These are phyloP conservation scores for Erodium moschatum DNA, from an alignment of 441 rosid species.

Conservation along the genomic window DNA sequence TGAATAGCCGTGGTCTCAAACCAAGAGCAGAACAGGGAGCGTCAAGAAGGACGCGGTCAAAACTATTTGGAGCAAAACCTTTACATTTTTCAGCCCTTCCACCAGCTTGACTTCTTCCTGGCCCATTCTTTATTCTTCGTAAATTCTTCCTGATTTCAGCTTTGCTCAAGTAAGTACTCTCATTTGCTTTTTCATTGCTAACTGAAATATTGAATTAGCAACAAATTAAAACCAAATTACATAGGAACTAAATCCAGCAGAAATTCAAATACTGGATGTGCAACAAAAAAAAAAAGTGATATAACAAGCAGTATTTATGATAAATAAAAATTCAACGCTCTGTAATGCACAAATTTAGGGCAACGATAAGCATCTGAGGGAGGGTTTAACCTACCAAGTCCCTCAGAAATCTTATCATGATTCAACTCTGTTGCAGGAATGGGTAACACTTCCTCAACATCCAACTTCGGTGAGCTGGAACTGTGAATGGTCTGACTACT, in stretches of 20 bases:
- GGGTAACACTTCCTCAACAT: conserved; percentile 24
- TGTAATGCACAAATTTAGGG: background rate
- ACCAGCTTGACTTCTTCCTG: conserved; percentile 81
- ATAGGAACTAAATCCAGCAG: conserved; percentile 2
- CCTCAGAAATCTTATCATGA: too few species aligned
- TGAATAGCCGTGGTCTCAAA: conserved; percentile 82
- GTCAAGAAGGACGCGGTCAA: conserved; percentile 87
- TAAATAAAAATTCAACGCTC: background rate
- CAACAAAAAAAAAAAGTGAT: background rate
- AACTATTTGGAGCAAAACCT: conserved; percentile 74
- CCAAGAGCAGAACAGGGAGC: conserved; percentile 99
- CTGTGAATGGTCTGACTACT: conserved; percentile 23
- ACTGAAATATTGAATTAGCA: conserved; percentile 36
- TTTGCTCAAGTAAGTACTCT: conserved; percentile 45
- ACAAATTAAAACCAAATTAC: conserved; percentile 23
- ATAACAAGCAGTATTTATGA: background rate
- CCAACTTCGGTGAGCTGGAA: conserved; percentile 25
- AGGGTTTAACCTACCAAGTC: conserved; percentile 19
- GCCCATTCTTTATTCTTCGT: conserved; percentile 72
- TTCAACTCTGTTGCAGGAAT: conserved; percentile 11
- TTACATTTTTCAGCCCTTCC: conserved; percentile 67
- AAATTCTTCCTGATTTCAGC: conserved; percentile 62
- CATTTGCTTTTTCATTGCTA: conserved; percentile 45
- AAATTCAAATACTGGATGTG: background rate
- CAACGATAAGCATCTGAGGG: background rate